These are phyloP conservation scores for Porpolomopsis calyptriformis DNA, from an alignment of 768 basidiomycete genomes.

Conservation along the genomic window DNA sequence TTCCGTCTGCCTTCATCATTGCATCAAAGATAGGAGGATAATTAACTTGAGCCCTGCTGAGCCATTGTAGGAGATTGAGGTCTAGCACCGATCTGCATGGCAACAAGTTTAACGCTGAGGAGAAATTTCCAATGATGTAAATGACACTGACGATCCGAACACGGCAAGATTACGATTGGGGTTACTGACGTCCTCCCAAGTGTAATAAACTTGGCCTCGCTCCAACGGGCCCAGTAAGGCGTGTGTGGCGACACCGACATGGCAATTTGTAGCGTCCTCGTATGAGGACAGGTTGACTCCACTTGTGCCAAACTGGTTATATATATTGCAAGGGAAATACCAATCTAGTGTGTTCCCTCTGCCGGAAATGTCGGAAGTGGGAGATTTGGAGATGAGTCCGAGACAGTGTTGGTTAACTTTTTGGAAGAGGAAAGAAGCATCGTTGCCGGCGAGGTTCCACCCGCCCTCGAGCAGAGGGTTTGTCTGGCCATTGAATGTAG, in stretches of 20 bases:
- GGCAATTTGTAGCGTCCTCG: constrained; percentile 57
- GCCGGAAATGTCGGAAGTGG: constrained; percentile 61
- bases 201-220: constrained; percentile 86
- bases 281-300: constrained; percentile 63
- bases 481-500: constrained; percentile 61
- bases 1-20: constrained; percentile 56
- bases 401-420: constrained; percentile 78
- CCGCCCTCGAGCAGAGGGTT: constrained; percentile 75
- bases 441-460: constrained; percentile 77
- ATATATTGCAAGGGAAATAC: constrained; percentile 98
- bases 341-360: constrained; percentile 60
- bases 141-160: constrained; percentile 75
- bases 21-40: constrained; percentile 79
- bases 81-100: constrained; percentile 72
- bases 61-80: constrained; percentile 75
- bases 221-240: constrained; percentile 40
- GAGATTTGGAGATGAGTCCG: constrained; percentile 61
- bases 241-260: constrained; percentile 47
- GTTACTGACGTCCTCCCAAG: constrained; percentile 77
- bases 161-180: constrained; percentile 77
- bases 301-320: constrained; percentile 55
- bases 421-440: constrained; percentile 93
- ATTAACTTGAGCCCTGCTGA: constrained; percentile 66
- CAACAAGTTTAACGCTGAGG: not conserved
- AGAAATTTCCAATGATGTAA: not conserved